Evolutionary conservation across 306 rosid species (phyloP), one percentile per base, ranked within the genome.

Genomic region (Cotoneaster glaucophyllus): DNA sequence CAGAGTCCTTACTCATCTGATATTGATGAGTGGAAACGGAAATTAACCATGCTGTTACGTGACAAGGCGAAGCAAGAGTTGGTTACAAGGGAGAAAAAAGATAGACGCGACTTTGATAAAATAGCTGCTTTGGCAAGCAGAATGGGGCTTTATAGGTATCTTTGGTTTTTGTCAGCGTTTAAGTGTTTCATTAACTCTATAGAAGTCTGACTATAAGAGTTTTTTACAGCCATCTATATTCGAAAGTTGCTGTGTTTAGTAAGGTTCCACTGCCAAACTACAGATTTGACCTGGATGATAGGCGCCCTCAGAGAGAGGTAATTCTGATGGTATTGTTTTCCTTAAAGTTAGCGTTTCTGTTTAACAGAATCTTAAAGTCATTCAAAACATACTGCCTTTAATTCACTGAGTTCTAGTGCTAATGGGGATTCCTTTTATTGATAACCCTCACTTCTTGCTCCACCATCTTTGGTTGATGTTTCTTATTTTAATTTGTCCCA

Each of bases 291-390:
- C 87, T 95, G 83, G 99, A 95, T 75, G 99, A 95, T 68, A 81
- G 82, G 73, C 88, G 91, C 50, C 99, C 99, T 29, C 97, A 85
- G 87, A 88, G 99, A 77, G 98, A 95, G 97, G 99, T 95, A 88
- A 25, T 18, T 17, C 63, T 24, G 67, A 58, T 5, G 11, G 53
- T 28, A 18, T 64, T 64, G 71, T 71, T 74, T 85, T 72, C 65
- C n/a, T 70, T 44, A 12, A 39, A 14, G 48, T 11, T 32, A 45
- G n/a, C 5, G 34, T 7, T 76, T 59, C 58, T 25, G 63, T 41
- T 52, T 67, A 41, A 13, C 6, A 5, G 44, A 63, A 29, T 43
- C 34, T 70, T 78, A 10, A 4, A 22, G 37, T 52, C 24, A 21
- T 25, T 15, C 32, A 75, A 29, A n/a, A 64, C 31, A 26, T 61